These are phyloP conservation scores for Ganoderma leucocontextum DNA, from an alignment of 1,284 basidiomycete species.

Conservation along the genomic window DNA sequence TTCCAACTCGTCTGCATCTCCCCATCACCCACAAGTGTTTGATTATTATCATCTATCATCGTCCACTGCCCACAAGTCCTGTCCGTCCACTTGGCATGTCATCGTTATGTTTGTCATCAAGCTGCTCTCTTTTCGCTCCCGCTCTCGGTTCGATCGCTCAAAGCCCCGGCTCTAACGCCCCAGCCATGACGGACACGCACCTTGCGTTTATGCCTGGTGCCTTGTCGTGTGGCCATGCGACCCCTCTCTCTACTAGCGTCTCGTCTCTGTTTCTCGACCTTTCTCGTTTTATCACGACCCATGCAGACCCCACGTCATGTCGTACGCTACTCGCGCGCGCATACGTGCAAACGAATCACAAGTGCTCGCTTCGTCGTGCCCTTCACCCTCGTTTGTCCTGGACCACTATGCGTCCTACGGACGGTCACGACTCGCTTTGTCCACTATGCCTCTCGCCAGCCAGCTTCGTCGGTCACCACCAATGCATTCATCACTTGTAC, in stretches of 20 bases:
- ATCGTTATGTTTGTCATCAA: slow-evolving; percentile 41
- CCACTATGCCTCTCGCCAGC: slow-evolving; percentile 34
- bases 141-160: slow-evolving; percentile 33
- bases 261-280: slow-evolving; percentile 20
- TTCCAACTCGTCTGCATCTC: slow-evolving; percentile 33
- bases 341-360: slow-evolving; percentile 13
- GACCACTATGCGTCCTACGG: slow-evolving; percentile 31
- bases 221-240: slow-evolving; percentile 25
- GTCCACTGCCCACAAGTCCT: slow-evolving; percentile 37
- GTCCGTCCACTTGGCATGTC: slow-evolving; percentile 37
- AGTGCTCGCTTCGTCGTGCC: slow-evolving; percentile 32
- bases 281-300: slow-evolving; percentile 28
- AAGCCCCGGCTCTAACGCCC: slow-evolving; percentile 22
- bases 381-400: slow-evolving; percentile 34
- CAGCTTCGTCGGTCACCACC: slow-evolving; percentile 26
- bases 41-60: slow-evolving; percentile 38
- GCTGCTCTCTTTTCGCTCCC: slow-evolving; percentile 34
- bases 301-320: slow-evolving; percentile 16
- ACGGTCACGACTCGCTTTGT: slow-evolving; percentile 33
- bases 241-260: slow-evolving; percentile 19
- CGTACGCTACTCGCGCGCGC: slow-evolving; percentile 15
- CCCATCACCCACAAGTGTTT: slow-evolving; percentile 38
- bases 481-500: slow-evolving; percentile 25
- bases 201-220: slow-evolving; percentile 31
- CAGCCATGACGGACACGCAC: slow-evolving; percentile 30